These are phyloP conservation scores for Metschnikowia noctiluminum DNA, from an alignment of 805 yeast species.

Conservation along the genomic window DNA sequence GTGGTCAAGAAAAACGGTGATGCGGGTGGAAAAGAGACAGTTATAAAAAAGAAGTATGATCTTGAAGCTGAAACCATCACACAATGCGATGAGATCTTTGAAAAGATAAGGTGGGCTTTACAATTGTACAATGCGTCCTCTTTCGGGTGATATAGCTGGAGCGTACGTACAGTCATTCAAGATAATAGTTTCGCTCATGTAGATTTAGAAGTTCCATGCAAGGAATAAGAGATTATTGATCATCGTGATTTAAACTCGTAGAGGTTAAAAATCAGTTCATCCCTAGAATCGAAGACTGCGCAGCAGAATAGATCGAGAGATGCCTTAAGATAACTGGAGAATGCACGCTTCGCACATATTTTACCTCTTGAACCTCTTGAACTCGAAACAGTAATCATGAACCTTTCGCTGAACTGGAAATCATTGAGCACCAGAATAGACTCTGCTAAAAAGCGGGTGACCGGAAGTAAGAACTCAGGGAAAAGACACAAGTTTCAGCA, in stretches of 20 bases:
- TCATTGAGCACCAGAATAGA: slow-evolving; percentile 14
- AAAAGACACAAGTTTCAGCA: background rate
- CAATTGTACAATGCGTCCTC: slow-evolving; percentile 46
- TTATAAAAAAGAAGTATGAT: slow-evolving; percentile 78
- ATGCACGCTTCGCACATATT: no score
- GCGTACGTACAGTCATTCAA: background rate
- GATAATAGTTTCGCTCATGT: no score
- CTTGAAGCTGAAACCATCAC: slow-evolving; percentile 65
- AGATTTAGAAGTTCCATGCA: no score
- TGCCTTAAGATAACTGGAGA: background rate
- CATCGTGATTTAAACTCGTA: no score
- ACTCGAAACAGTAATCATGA: background rate
- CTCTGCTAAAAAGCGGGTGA: background rate
- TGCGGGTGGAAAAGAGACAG: slow-evolving; percentile 44
- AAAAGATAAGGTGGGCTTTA: slow-evolving; percentile 58
- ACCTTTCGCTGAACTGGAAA: slow-evolving; percentile 25
- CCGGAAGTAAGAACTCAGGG: background rate
- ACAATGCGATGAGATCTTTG: slow-evolving; percentile 72
- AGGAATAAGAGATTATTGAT: no score
- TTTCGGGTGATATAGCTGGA: background rate
- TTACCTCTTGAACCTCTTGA: no score
- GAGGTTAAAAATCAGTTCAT: no score
- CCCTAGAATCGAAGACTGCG: no score
- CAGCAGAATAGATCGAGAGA: background rate
- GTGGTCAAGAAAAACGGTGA: slow-evolving; percentile 47